Conservation (phyloP, 2,329 filamentous ascomycete species). For the Diaporthe vaccinii region DNA sequence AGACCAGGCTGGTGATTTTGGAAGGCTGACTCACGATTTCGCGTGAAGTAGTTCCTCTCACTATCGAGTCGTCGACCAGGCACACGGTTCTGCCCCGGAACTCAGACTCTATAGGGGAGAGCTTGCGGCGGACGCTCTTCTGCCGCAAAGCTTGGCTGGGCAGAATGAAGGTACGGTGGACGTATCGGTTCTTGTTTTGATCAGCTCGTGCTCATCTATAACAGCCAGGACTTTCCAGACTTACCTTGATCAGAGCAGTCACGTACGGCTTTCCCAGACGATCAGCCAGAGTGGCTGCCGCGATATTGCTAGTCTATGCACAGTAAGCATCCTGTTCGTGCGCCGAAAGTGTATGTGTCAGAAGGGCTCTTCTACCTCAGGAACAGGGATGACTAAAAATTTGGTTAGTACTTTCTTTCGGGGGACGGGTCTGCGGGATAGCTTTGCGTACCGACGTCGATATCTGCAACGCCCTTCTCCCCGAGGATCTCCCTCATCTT, state of each 20-base stretch:
- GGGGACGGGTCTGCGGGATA: constrained; percentile 41
- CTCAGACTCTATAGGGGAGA: constrained; percentile 88
- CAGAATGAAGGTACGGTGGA: constrained; percentile 79
- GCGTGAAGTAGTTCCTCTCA: constrained; percentile 84
- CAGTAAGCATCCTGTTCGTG: constrained; percentile 46
- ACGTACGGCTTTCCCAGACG: constrained; percentile 82
- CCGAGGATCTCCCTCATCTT: constrained; percentile 78
- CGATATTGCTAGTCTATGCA: constrained; percentile 81
- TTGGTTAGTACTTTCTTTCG: constrained; percentile 37
- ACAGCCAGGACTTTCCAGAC: background rate
- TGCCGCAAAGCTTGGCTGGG: constrained; percentile 83
- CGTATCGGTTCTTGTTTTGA: constrained; percentile 79
- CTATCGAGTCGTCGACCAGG: constrained; percentile 91
- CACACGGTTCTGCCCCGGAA: constrained; percentile 85
- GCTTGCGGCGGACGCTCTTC: constrained; percentile 89
- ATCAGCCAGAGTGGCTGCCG: constrained; percentile 82
- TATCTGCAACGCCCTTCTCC: constrained; percentile 77
- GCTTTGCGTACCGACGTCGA: constrained; percentile 68
- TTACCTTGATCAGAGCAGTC: constrained; percentile 76
- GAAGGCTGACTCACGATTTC: constrained; percentile 88
- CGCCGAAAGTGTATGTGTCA: constrained; percentile 49
- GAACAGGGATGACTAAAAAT: constrained; percentile 77
- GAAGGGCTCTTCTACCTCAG: constrained; percentile 47
- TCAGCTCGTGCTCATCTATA: background rate
- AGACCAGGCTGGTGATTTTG: background rate